Conservation (phyloP, 495 filamentous ascomycete species). For the Penicillium alfredii region DNA sequence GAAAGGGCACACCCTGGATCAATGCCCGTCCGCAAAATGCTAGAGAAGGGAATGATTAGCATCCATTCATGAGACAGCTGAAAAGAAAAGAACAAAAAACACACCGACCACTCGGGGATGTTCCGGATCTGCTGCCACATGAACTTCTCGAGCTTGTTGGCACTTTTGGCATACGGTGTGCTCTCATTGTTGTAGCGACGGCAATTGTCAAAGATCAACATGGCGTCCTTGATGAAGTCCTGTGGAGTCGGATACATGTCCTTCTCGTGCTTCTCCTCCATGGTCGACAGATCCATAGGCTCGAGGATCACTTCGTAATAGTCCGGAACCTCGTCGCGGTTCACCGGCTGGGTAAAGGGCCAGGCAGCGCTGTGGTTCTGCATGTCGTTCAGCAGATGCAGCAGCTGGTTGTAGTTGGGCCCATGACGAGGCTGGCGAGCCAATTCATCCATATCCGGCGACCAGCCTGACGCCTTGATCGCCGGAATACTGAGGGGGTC, state of each 20-base stretch:
- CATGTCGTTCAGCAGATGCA: slow-evolving; percentile 90
- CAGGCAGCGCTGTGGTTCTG: slow-evolving; percentile 87
- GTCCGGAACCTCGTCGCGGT: slow-evolving; percentile 88
- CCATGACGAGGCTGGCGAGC: slow-evolving; percentile 95
- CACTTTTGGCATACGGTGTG: slow-evolving; percentile 91
- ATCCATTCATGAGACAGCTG: not conserved
- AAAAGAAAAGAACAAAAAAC: slow-evolving; percentile 21
- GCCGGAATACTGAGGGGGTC: slow-evolving; percentile 77
- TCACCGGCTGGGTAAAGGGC: slow-evolving; percentile 93
- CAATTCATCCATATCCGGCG: slow-evolving; percentile 93
- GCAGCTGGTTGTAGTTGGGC: slow-evolving; percentile 88
- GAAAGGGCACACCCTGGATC: slow-evolving; percentile 6
- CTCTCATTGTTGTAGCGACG: slow-evolving; percentile 93
- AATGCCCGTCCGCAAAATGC: slow-evolving; percentile 47
- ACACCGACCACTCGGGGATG: slow-evolving; percentile 91
- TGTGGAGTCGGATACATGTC: slow-evolving; percentile 88
- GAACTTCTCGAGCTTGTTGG: slow-evolving; percentile 91
- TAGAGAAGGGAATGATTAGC: too few species aligned
- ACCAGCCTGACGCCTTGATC: slow-evolving; percentile 89
- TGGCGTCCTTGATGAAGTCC: slow-evolving; percentile 88
- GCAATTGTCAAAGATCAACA: slow-evolving; percentile 91
- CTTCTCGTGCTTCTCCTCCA: slow-evolving; percentile 93
- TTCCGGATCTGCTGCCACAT: slow-evolving; percentile 92
- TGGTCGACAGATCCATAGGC: slow-evolving; percentile 93
- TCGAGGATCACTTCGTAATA: slow-evolving; percentile 99